Base-by-base conservation (phyloP, 2,329 filamentous ascomycete species). In the Alternaria incomplexa region DNA sequence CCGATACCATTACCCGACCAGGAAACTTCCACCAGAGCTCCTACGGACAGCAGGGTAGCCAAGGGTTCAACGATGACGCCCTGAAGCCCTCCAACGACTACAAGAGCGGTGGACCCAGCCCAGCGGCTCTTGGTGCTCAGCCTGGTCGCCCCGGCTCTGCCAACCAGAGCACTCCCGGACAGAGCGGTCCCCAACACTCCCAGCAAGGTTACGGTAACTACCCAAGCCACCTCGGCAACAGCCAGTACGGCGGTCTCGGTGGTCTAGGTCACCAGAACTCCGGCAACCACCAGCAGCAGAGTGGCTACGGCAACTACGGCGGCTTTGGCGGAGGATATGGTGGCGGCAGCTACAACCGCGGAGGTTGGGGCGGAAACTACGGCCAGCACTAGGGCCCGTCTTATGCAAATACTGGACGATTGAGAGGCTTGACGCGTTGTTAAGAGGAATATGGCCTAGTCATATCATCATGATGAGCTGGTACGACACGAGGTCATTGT, bases 91-190 rank as follows among this genome's bases (percentile, higher is more conserved):
- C 86, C 65, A 85, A 85, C 65, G 83, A 87, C 20, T 81, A 84
- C 50, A 88, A 89, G 80, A 75, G 73, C 25, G 84, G 83, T 46
- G 86, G 87, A 11, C 87, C 88, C 26, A 89, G 87, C 67, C 88
- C 88, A 25, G 86, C 86, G 60, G 80, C 83, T 11, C 82, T 90
- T 43, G 86, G 86, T 50, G 73, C 76, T 40, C 88, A 89, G 74
- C 86, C 86, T 47, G 87, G 87, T 67, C 87, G 88, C 64, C 88
- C 88, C 43, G 87, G 86, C 45, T 90, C 88, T 40, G 87, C 88
- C 8, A 85, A 87, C 28, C 89, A 89, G 79, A 88, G 83, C 71
- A 83, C 82, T 23, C 84, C 82, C 43, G 83, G 84, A 47, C 85
- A 86, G 72, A 81, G 83, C 59, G 77, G 76, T 74, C 86, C 86